Conservation (phyloP, 768 basidiomycete genomes). For the Suillus decipiens region DNA sequence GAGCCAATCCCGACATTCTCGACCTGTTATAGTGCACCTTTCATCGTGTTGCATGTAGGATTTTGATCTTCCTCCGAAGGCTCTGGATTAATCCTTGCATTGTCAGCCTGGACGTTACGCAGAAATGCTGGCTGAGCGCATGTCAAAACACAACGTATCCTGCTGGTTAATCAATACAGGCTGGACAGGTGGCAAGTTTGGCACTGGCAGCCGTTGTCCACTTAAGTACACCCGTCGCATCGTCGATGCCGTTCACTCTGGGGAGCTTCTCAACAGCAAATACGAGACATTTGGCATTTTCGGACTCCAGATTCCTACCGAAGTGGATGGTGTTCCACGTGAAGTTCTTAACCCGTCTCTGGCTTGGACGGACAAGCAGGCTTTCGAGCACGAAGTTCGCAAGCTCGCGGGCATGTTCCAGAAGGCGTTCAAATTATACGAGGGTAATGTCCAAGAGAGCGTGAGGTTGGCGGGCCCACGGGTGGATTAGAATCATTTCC, state of each 20-base stretch:
- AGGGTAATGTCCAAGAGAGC: conserved; percentile 78
- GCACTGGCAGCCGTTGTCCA: conserved; percentile 91
- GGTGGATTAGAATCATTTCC: conserved; percentile 20
- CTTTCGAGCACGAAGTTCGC: conserved; percentile 83
- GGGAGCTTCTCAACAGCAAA: conserved; percentile 83
- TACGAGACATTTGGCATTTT: conserved; percentile 86
- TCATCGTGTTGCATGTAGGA: too few relatives aligned
- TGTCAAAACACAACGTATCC: conserved; percentile 68
- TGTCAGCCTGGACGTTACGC: conserved; percentile 75
- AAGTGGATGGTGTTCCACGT: conserved; percentile 81
- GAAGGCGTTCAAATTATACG: conserved; percentile 91
- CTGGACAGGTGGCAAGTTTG: conserved; percentile 94
- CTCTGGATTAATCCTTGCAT: background rate
- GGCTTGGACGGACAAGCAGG: conserved; percentile 89
- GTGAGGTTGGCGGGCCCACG: conserved; percentile 81
- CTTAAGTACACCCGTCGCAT: conserved; percentile 95
- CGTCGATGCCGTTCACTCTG: conserved; percentile 95
- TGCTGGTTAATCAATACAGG: conserved; percentile 99
- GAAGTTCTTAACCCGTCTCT: conserved; percentile 87
- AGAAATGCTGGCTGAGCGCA: conserved; percentile 93
- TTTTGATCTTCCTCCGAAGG: background rate
- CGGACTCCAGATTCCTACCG: conserved; percentile 81
- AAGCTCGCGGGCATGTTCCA: conserved; percentile 94
- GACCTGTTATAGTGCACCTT: too few relatives aligned
- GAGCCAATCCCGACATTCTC: too few relatives aligned